Evolutionary conservation across 768 basidiomycete genomes (phyloP), one percentile per base, ranked within the genome.

Genomic region (Omphalotus guepiniiformis): DNA sequence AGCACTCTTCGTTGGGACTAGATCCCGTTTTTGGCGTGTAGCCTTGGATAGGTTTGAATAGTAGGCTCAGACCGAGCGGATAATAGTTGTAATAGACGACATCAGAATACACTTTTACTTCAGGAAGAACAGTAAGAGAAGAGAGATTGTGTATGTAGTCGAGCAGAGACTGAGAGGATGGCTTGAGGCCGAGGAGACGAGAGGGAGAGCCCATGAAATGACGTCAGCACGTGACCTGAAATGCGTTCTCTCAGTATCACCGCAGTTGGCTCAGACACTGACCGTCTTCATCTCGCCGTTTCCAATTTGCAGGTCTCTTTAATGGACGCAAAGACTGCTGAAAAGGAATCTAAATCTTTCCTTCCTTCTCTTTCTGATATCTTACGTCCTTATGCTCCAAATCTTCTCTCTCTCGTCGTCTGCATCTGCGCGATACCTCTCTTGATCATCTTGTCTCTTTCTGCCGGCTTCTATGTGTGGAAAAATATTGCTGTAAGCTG

Each of bases 31-130:
- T 63, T 19, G 80, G 83, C 56, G 74, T 80, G 67, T 88, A 88
- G 21, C 80, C 83, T 16, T 76, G 68, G 42, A 65, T 65, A 4
- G 91, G 90, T 19, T 72, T 54, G 69, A 86, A 94, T 55, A 86
- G 78, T 38, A 96, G 67, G 53, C 92, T 94, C 57, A 95, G 57
- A 9, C 94, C 94, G 25, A 94, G 73, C 1, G 73, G 26, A 58
- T 74, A 76, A 68, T 91, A 94, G 63, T 90, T 94, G 70, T 89
- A 78, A 71, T 93, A 98, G 53, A 92, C 81, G 6, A 78, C 77
- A 62, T 96, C 91, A 23, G 88, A 61, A 62, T 90, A 93, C 0
- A 81, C 71, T 61, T 89, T 92, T 64, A 92, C 67, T 55, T 88
- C 78, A 26, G 88, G 83, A n/a, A 54, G 55, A 4, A 59, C 28